Evolutionary conservation across 2,329 filamentous ascomycete genomes (phyloP), one percentile per base, ranked within the genome.

Genomic region (Diaporthe citrichinensis): DNA sequence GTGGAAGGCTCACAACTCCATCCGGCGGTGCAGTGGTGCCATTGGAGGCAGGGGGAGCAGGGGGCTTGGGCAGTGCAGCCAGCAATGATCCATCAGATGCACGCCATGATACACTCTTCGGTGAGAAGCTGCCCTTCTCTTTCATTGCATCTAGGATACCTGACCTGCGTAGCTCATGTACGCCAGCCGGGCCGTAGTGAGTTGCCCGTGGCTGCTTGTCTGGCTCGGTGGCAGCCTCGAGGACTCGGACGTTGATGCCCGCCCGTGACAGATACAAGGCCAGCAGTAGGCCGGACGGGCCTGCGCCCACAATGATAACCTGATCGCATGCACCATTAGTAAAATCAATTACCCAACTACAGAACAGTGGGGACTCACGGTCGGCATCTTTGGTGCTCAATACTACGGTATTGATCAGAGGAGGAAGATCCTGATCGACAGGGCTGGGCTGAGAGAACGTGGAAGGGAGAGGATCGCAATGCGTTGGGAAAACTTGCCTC

Each of bases 1-100:
- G 77, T 2, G 84, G 84, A n/a, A 87, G 79, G 2, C 84, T 83
- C 0, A 83, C 83, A 79, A 86, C 81, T 68, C 81, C 80, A 17
- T 73, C 72, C 25, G 81, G 81, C 23, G 61, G 51, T 51, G 28
- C 25, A 6, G 28, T 23, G 20, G 36, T 34, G 10, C 31, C 65
- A 36, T 14, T 36, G 9, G 55, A 58, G 14, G 28, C 20, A 23
- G 65, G 20, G 2, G 46, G 65, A 9, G 34, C 4, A 39, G 65
- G 58, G 7, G 36, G 46, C 14, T 71, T 67, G 49, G 74, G 41
- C 12, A 78, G 49, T 6, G 74, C 72, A 14, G 75, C 57, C 1
- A 78, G 46, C 8, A 51, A 8, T 1, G 68, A 73, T 23, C 78
- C 77, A 31, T 78, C 73, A 6, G 59, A 15, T 23, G 74, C 75